Evolutionary conservation across 495 filamentous ascomycete species (phyloP), one percentile per base, ranked within the genome.

Genomic region (Talaromyces stipitatus): DNA sequence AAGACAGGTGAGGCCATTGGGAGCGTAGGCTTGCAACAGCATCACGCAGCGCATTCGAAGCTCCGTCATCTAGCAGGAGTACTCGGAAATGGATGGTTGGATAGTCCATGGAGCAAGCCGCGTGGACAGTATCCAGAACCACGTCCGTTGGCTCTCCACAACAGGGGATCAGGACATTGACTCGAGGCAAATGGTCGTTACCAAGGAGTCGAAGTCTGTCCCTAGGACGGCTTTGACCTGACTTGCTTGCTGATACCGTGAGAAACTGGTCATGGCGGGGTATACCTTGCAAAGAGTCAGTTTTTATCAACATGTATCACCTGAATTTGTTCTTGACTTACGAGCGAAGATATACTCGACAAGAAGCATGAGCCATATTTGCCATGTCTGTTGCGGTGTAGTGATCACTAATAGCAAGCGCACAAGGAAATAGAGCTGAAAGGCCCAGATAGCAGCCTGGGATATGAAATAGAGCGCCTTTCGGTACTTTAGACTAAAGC

Each of bases 61-160:
- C 66, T 1, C 73, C 79, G 58, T 83, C 80, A 55, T 83, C 80
- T 1, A 77, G 68, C 4, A 82, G 60, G 2, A 77, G 68, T 11
- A 82, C 71, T 22, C 79, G 67, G 54, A 75, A 78, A 0, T 61
- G 63, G 26, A 76, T 67, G 12, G 29, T 5, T 0, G 80, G 80
- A 48, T 81, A 83, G 61, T 83, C 75, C 11, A 77, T 28, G 2
- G 61, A 58, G 51, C 72, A 74, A 8, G 79, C 74, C 10, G 77
- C 77, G 26, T 71, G 69, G 7, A 76, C 69, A 5, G 80, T 83
- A 58, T 82, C 76, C 16, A 82, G 55, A 8, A 82, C 72, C 1
- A 85, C 61, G 18, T 80, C 74, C 22, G 75, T 57, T 12, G 72
- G 67, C 60, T 82, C 80, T 23, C 72, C 69, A 56, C 78, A 81